Evolutionary conservation across 495 filamentous ascomycete species (phyloP).

Genomic region (Pseudomonodictys pantanalensis): DNA sequence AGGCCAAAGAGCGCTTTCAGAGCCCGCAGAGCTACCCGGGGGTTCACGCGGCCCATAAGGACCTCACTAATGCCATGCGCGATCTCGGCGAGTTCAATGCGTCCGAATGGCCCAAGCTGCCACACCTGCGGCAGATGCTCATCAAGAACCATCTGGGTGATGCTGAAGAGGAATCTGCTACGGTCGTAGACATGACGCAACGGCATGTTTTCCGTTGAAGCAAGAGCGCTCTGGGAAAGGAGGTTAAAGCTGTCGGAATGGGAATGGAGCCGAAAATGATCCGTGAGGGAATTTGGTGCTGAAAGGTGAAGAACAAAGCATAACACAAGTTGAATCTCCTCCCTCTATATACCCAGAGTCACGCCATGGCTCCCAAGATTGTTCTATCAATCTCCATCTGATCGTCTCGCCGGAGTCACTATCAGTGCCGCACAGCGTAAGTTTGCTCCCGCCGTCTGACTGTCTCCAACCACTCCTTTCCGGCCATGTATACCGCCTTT

Average conservation of each 20-base stretch:
- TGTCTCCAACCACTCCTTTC: too few species aligned
- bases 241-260: neutral
- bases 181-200: neutral
- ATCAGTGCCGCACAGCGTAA: too few species aligned
- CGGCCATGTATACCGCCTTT: too few species aligned
- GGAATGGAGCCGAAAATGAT: too few species aligned
- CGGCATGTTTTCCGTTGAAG: neutral
- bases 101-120: neutral
- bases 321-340: too few species aligned
- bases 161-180: neutral
- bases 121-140: neutral
- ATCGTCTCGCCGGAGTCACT: too few species aligned
- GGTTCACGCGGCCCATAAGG: neutral
- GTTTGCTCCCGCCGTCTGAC: too few species aligned
- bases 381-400: neutral
- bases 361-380: neutral
- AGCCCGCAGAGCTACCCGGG: neutral
- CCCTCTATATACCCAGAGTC: neutral
- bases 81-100: neutral
- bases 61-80: neutral
- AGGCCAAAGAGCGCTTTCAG: neutral
- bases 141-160: neutral
- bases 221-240: neutral
- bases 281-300: too few species aligned
- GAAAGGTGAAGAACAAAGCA: neutral